These are phyloP conservation scores for Xylaria intraflava DNA, from an alignment of 495 filamentous ascomycete species.

Conservation along the genomic window DNA sequence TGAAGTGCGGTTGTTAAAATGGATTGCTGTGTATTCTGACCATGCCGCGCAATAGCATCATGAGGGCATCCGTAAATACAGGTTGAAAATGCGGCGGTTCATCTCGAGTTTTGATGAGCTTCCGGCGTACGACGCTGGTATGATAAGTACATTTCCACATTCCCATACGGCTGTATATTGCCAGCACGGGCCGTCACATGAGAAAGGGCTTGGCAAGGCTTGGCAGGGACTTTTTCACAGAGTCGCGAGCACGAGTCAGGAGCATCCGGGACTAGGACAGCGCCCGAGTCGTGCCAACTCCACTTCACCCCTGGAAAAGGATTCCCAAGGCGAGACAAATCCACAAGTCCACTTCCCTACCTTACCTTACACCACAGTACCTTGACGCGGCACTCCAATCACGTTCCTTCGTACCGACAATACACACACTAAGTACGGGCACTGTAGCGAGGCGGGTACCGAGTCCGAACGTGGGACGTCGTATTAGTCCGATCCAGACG, in stretches of 20 bases:
- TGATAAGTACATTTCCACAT: no score
- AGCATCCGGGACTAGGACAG: neutral
- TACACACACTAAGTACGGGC: no score
- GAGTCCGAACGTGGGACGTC: no score
- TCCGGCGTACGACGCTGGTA: no score
- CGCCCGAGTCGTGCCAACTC: neutral
- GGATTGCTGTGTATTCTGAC: neutral
- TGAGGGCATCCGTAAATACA: no score
- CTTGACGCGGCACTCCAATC: neutral
- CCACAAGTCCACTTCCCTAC: neutral
- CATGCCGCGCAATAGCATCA: no score
- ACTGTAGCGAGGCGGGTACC: no score
- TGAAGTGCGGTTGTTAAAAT: neutral
- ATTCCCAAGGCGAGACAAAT: neutral
- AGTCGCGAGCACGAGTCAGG: neutral
- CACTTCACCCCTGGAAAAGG: neutral
- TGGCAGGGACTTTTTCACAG: neutral
- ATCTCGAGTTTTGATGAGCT: no score
- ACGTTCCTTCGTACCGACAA: neutral
- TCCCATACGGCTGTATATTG: no score
- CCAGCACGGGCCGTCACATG: no score
- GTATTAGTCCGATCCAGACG: no score
- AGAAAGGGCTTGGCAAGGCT: neutral
- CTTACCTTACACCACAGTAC: neutral
- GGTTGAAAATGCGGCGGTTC: no score